phyloP scores from a whole-genome alignment of 805 yeast genomes.

The Kodamaea lidongshanica region DNA sequence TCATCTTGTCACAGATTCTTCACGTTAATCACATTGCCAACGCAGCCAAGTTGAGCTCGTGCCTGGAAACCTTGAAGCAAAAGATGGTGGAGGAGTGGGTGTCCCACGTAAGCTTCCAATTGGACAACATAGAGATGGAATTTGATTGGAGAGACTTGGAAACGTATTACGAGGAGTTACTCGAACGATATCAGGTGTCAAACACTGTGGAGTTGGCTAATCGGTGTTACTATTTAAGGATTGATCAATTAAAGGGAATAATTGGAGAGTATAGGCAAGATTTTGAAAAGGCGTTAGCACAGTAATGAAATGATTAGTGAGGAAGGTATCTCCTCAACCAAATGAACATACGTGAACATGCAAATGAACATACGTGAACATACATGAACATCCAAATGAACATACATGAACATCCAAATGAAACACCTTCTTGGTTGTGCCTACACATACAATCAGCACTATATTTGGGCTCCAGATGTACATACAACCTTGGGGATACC shows the following conservation, averaged over 20 bases:
- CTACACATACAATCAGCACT: too few relatives aligned
- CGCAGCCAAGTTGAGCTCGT: slow-evolving; percentile 13
- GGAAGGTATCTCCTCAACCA: not conserved
- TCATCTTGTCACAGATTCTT: slow-evolving; percentile 33
- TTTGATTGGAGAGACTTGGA: slow-evolving; percentile 15
- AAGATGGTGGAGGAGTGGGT: slow-evolving; percentile 26
- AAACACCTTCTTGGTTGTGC: too few relatives aligned
- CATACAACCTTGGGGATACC: too few relatives aligned
- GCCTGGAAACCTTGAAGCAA: slow-evolving; percentile 15
- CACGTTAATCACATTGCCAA: slow-evolving; percentile 28
- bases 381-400: too few relatives aligned
- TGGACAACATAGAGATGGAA: slow-evolving; percentile 21
- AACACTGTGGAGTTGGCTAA: slow-evolving; percentile 39
- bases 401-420: too few relatives aligned
- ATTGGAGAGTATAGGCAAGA: slow-evolving; percentile 20
- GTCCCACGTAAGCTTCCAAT: slow-evolving; percentile 21
- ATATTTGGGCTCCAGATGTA: too few relatives aligned
- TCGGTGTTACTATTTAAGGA: slow-evolving; percentile 23
- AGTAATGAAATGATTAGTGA: slow-evolving; percentile 1
- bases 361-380: too few relatives aligned
- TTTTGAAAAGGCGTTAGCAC: slow-evolving; percentile 14
- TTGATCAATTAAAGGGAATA: slow-evolving; percentile 26
- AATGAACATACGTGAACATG: not conserved
- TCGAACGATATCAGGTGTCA: slow-evolving; percentile 16
- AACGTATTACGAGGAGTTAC: slow-evolving; percentile 22